Evolutionary conservation across 2,329 filamentous ascomycete species (phyloP).

Genomic region (Lecanicillium sp.): DNA sequence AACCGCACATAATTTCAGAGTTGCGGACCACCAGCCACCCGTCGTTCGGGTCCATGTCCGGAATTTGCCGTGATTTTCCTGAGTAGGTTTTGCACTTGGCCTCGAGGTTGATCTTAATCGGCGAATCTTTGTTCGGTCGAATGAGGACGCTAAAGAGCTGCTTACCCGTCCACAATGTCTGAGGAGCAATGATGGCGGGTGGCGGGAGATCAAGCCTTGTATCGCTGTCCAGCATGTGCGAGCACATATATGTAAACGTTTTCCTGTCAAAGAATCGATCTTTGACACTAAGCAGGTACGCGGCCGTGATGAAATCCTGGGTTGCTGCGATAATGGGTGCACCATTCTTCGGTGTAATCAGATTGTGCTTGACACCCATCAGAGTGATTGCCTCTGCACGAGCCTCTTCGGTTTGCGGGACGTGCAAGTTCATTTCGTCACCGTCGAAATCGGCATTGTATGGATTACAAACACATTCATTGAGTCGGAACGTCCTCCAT

Average conservation of each 20-base stretch:
- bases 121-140: slow-evolving; percentile 77
- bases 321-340: slow-evolving; percentile 98
- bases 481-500: slow-evolving; percentile 91
- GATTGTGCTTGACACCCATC: slow-evolving; percentile 96
- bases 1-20: slow-evolving; percentile 93
- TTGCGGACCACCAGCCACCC: slow-evolving; percentile 90
- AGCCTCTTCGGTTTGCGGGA: slow-evolving; percentile 95
- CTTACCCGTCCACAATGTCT: slow-evolving; percentile 91
- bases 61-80: slow-evolving; percentile 44
- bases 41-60: slow-evolving; percentile 78
- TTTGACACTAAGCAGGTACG: slow-evolving; percentile 84
- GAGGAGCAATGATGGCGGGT: slow-evolving; percentile 77
- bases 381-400: slow-evolving; percentile 89
- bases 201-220: slow-evolving; percentile 76
- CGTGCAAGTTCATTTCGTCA: slow-evolving; percentile 98
- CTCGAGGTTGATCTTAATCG: slow-evolving; percentile 83
- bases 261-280: slow-evolving; percentile 87
- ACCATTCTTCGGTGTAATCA: slow-evolving; percentile 93
- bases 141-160: slow-evolving; percentile 90
- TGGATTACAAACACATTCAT: slow-evolving; percentile 95
- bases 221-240: slow-evolving; percentile 83
- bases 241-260: slow-evolving; percentile 81
- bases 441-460: slow-evolving; percentile 99
- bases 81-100: slow-evolving; percentile 82
- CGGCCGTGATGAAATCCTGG: slow-evolving; percentile 96